These are phyloP conservation scores for Wickerhamomyces chambardii DNA, from an alignment of 805 yeast genomes.

Conservation along the genomic window DNA sequence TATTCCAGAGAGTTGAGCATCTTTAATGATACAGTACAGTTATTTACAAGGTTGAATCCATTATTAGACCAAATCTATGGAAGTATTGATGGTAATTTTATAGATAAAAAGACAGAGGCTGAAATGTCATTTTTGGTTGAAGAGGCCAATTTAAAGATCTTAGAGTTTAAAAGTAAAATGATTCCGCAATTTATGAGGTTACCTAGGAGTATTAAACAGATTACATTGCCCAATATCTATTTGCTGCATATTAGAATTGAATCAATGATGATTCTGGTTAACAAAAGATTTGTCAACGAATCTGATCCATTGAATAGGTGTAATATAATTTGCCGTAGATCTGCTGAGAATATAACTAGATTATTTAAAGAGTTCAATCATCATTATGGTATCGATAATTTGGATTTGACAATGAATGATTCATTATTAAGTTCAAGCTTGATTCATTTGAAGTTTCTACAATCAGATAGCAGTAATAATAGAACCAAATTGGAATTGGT, in stretches of 20 bases:
- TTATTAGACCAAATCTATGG: constrained; percentile 6
- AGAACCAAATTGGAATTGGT: background rate
- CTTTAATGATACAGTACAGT: constrained; percentile 4
- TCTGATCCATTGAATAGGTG: constrained; percentile 1
- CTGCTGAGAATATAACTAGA: constrained; percentile 4
- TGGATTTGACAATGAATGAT: constrained; percentile 7
- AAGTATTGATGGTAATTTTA: no score
- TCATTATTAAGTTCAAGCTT: constrained; percentile 5
- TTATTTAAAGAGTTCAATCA: constrained; percentile 3
- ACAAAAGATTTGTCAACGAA: constrained; percentile 3
- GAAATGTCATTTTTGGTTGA: constrained; percentile 3
- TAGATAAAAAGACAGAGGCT: constrained; percentile 3
- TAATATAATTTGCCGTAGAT: constrained; percentile 1
- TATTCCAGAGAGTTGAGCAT: constrained; percentile 5
- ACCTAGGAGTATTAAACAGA: background rate
- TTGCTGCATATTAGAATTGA: constrained; percentile 5
- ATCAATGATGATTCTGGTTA: constrained; percentile 3
- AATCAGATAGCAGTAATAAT: background rate
- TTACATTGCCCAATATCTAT: constrained; percentile 7
- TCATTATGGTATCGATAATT: constrained; percentile 3
- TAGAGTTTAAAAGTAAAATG: constrained; percentile 6
- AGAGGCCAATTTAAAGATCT: constrained; percentile 3
- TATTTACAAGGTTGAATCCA: constrained; percentile 4
- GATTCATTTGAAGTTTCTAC: constrained; percentile 4
- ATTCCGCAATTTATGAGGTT: constrained; percentile 6